phyloP scores from a whole-genome alignment of 75 land plant genomes.

The Cunninghamia lanceolata region DNA sequence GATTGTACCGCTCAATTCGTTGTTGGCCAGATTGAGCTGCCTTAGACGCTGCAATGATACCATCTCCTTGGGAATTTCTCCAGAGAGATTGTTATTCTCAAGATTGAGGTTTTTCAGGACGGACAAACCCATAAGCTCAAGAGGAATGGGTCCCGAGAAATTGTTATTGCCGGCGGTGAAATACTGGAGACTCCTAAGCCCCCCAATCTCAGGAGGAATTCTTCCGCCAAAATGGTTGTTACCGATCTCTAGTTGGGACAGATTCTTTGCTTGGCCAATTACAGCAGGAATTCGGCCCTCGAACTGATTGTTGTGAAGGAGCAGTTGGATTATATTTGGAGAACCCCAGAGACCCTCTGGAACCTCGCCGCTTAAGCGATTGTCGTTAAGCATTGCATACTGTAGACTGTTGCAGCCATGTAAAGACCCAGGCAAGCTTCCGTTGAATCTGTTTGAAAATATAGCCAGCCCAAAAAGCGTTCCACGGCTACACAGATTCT shows the following conservation, averaged over 20 bases:
- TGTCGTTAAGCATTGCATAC: constrained; percentile 26
- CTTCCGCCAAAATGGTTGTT: not conserved
- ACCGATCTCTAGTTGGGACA: not conserved
- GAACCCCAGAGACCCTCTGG: constrained; percentile 24
- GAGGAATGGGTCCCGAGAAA: not conserved
- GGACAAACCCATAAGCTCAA: not conserved
- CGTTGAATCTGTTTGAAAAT: constrained; percentile 15
- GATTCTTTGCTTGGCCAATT: not conserved
- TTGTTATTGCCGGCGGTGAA: not conserved
- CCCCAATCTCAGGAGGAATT: not conserved
- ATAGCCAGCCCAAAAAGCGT: not conserved
- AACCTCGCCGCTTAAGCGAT: constrained; percentile 33
- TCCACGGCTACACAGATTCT: not conserved
- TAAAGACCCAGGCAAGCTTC: constrained; percentile 14
- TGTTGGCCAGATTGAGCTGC: constrained; percentile 22
- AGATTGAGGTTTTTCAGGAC: not conserved
- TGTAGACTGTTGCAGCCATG: not conserved
- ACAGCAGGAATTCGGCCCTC: not conserved
- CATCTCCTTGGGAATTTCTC: not conserved
- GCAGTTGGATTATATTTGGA: not conserved
- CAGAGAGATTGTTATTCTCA: not conserved
- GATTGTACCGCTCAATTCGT: too few relatives aligned
- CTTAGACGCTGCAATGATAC: not conserved
- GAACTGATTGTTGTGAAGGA: not conserved
- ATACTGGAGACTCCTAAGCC: not conserved